Conservation (phyloP, 1,284 basidiomycete species). For the Inonotus obliquus region DNA sequence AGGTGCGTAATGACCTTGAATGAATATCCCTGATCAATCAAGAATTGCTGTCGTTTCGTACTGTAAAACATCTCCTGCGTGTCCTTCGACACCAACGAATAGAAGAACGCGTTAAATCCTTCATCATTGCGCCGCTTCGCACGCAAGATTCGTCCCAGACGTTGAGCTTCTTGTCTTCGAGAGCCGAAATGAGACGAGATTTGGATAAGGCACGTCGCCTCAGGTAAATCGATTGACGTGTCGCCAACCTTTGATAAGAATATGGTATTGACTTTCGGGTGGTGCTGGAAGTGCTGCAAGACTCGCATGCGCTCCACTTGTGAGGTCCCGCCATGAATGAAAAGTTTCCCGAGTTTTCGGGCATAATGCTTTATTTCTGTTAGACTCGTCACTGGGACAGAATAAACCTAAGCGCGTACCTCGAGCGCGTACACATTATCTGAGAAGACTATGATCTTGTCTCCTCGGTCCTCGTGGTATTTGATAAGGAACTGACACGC, state of each 20-base stretch:
- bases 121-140: conserved; percentile 98
- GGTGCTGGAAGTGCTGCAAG: conserved; percentile 93
- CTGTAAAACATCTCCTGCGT: conserved; percentile 99
- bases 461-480: conserved; percentile 95
- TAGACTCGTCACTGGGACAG: background rate
- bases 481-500: conserved; percentile 98
- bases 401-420: conserved; percentile 43
- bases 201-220: conserved; percentile 98
- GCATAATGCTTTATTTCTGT: conserved; percentile 79
- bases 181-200: conserved; percentile 99
- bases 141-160: conserved; percentile 91
- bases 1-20: conserved; percentile 99
- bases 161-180: conserved; percentile 95
- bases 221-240: conserved; percentile 98
- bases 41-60: conserved; percentile 97
- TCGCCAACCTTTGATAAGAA: conserved; percentile 99
- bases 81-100: conserved; percentile 97
- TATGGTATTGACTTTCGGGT: conserved; percentile 95
- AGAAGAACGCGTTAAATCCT: conserved; percentile 99
- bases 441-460: conserved; percentile 99
- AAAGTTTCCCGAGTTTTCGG: conserved; percentile 89
- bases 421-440: conserved; percentile 98
- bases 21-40: conserved; percentile 98
- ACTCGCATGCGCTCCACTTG: conserved; percentile 96
- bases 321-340: conserved; percentile 95